Evolutionary conservation across 352 stramenopile species (phyloP).

Genomic region (Pythium biforme): DNA sequence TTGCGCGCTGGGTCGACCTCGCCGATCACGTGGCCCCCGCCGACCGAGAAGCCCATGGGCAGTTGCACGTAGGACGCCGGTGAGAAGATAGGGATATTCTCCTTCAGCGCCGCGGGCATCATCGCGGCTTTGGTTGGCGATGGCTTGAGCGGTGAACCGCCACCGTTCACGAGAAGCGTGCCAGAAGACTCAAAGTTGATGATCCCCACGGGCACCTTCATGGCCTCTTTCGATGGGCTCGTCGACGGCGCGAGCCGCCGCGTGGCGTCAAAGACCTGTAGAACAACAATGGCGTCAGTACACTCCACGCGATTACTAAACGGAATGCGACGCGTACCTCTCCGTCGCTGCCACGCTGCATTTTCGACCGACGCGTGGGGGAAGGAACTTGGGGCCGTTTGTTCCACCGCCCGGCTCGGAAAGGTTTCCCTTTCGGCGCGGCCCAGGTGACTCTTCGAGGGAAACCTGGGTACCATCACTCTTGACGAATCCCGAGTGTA

Average conservation of each 20-base stretch:
- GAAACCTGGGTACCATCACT: constrained; percentile 22
- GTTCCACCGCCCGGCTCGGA: no score
- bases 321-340: constrained; percentile 4
- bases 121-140: constrained; percentile 19
- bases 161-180: constrained; percentile 9
- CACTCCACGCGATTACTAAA: background rate
- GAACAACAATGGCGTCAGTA: background rate
- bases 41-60: constrained; percentile 29
- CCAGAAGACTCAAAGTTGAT: constrained; percentile 35
- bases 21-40: constrained; percentile 25
- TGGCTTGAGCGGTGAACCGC: constrained; percentile 19
- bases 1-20: constrained; percentile 29
- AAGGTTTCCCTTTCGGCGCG: background rate
- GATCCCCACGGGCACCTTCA: constrained; percentile 28
- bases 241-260: constrained; percentile 31
- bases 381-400: background rate
- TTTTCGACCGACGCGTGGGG: background rate
- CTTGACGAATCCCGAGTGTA: background rate
- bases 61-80: constrained; percentile 30
- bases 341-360: constrained; percentile 13
- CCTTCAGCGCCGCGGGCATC: constrained; percentile 9
- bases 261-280: constrained; percentile 11
- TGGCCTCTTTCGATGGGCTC: constrained; percentile 30
- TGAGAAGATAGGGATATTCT: constrained; percentile 21
- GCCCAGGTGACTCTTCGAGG: constrained; percentile 8